Evolutionary conservation across 2,329 filamentous ascomycete genomes (phyloP), one percentile per base, ranked within the genome.

Genomic region (Esteya vermicola): DNA sequence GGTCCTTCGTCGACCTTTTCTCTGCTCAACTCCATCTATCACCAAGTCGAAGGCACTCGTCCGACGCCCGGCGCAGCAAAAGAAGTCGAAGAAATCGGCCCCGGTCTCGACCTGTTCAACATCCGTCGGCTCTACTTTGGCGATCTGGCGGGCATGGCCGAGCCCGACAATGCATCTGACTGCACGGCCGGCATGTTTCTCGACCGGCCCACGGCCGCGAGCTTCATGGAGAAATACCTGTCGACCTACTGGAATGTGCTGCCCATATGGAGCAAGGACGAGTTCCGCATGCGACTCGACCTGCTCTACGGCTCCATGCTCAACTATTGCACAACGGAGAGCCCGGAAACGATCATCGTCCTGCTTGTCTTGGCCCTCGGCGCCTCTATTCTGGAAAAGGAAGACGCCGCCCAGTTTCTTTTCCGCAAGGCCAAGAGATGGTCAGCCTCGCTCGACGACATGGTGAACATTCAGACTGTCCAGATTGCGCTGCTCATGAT

Each of bases 61-160:
- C 39, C 39, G 1, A 23, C 22, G 5, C 18, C 20, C 4, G 32
- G 22, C 18, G 26, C 19, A 10, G 23, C 41, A 6, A 38, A 36
- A 16, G 44, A 42, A 14, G 42, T 47, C 23, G 44, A 47, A 19
- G 46, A 48, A 36, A 39, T 48, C 9, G 46, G 46, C 1, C 46
- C 46, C 12, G 44, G 45, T 6, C 44, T 48, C n/a, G 46, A 48
- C 38, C 33, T 46, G 9, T 48, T 48, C 31, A 47, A 45, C 37
- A 45, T 37, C 26, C 44, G 46, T 7, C 39, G 46, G 4, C 42
- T 48, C 20, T 48, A 46, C 41, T 48, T 48, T 45, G 46, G 46
- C 35, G 46, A 48, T 26, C 35, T 48, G 9, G 37, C 39, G 16
- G 37, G 38, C 33, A 41, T 39, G n/a, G 21, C 8, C 21, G 42